Conservation (phyloP, 345 rosid species). For the Lepidium sativum region DNA sequence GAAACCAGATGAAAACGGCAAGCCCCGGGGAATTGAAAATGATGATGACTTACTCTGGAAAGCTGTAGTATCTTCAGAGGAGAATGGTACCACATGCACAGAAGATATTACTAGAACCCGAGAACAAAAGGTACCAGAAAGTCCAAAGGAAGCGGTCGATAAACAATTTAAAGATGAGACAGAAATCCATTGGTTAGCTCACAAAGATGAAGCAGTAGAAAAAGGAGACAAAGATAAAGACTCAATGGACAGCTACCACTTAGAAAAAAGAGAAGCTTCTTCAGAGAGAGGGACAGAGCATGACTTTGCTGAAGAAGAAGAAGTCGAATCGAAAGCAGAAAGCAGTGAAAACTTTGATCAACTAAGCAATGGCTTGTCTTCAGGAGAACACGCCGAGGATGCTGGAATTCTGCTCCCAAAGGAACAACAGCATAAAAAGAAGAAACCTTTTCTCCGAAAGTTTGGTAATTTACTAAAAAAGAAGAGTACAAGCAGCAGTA, state of each 20-base stretch:
- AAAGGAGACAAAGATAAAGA: conserved; percentile 50
- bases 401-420: conserved; percentile 46
- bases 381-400: conserved; percentile 45
- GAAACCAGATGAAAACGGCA: conserved; percentile 34
- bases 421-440: conserved; percentile 75
- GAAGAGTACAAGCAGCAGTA: conserved; percentile 51
- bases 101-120: conserved; percentile 43
- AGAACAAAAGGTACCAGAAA: conserved; percentile 32
- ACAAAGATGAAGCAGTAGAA: conserved; percentile 31
- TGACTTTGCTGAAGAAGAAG: conserved; percentile 70
- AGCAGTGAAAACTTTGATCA: conserved; percentile 53
- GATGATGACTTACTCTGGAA: conserved; percentile 68
- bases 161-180: conserved; percentile 17
- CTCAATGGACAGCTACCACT: conserved; percentile 56
- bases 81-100: conserved; percentile 53
- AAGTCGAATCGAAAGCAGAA: conserved; percentile 59
- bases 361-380: conserved; percentile 45
- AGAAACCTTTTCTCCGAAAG: conserved; percentile 78
- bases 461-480: conserved; percentile 88
- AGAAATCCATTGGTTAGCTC: conserved; percentile 7
- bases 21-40: conserved; percentile 37
- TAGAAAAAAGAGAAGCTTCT: conserved; percentile 80
- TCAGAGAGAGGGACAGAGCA: conserved; percentile 65
- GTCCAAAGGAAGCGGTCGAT: conserved; percentile 28
- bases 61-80: conserved; percentile 66